Conservation (phyloP, 306 rosid genomes). For the Begonia fuchsioides region DNA sequence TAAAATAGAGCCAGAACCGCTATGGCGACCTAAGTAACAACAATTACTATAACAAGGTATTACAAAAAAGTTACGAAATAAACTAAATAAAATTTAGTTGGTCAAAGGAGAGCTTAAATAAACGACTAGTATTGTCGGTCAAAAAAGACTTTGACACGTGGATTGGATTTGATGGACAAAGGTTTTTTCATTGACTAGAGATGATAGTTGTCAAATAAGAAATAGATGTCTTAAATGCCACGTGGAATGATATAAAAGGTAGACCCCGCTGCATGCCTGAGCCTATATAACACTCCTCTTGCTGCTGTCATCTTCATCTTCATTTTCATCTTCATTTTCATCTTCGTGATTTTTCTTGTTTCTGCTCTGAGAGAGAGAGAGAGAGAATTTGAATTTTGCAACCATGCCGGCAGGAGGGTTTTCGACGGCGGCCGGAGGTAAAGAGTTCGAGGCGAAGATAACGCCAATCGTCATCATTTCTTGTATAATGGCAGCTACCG, state of each 20-base stretch:
- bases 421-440: constrained; percentile 4
- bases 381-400: background rate
- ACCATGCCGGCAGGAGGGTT: constrained; percentile 21
- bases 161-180: background rate
- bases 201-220: background rate
- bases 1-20: no score
- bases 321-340: background rate
- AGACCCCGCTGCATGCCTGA: constrained; percentile 12
- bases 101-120: no score
- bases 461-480: constrained; percentile 69
- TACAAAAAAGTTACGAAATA: no score
- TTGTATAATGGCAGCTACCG: constrained; percentile 83
- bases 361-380: background rate
- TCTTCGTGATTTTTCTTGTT: background rate
- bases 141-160: constrained; percentile 3
- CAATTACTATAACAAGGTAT: no score
- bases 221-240: constrained; percentile 8
- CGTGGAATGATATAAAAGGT: constrained; percentile 22
- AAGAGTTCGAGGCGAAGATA: constrained; percentile 64
- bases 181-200: no score
- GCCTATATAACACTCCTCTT: constrained; percentile 4
- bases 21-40: no score
- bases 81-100: no score
- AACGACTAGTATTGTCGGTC: background rate
- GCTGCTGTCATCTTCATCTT: background rate